Base-by-base conservation (phyloP, 257 asterid genomes). In the Nicotiana paniculata region DNA sequence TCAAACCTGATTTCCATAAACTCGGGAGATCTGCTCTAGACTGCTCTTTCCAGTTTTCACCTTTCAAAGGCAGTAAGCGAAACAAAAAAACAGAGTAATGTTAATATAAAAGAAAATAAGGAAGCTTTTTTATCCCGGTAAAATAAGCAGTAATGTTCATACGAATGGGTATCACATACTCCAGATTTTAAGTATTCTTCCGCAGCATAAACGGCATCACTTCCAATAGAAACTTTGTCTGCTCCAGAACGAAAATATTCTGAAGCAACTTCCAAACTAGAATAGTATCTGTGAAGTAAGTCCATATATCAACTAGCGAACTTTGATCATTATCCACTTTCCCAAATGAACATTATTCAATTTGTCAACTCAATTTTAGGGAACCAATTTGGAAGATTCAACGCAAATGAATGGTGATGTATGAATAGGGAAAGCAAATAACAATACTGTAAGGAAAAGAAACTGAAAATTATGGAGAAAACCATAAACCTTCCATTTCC, bases 181-280 rank as follows among this genome's bases (percentile, higher is more conserved):
- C 94, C 92, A n/a, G 94, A 91, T 87, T 87, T 93, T 61, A 94
- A 81, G 86, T 88, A 92, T 85, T 96, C 97, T 83, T 96, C 99
- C 39, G 98, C 97, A 69, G 99, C 97, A 87, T 93, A 94, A 77
- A 96, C 99, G 65, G 99, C 99, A 89, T 96, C 98, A 86, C 98
- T 94, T 85, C 99, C 99, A 80, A 96, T 94, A 48, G 99, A 96
- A 77, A 96, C 81, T 89, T 96, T 96, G 87, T 96, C 99, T 54
- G 99, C 99, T 37, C 99, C 99, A 80, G 99, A 96, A 62, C 99
- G 92, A 79, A 96, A 96, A 87, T 96, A 96, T 77, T 96, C 99
- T 84, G 99, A 91, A 85, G 99, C 98, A 86, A 96, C 99, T 86
- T 96, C 98, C 89, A 96, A 86, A 86, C 98, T 93, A 59, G 99